These are phyloP conservation scores for Nakazawaea ernobii DNA, from an alignment of 805 yeast species.

Conservation along the genomic window DNA sequence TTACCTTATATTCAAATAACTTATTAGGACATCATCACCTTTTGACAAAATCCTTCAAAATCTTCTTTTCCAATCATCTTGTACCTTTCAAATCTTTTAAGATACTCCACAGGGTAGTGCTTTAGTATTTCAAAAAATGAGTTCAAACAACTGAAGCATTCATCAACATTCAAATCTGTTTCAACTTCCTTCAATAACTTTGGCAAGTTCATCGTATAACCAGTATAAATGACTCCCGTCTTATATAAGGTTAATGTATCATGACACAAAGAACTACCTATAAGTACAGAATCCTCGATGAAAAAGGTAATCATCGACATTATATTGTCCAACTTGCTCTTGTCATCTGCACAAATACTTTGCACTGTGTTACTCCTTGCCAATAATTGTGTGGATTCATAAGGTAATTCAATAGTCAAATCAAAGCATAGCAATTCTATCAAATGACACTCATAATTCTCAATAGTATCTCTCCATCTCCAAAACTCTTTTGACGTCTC, in stretches of 20 bases:
- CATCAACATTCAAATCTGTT: neutral
- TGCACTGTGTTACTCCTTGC: conserved; percentile 1
- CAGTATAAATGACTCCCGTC: conserved; percentile 2
- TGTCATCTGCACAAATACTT: conserved; percentile 2
- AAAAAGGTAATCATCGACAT: conserved; percentile 4
- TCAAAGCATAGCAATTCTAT: conserved; percentile 44
- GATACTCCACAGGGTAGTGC: conserved; percentile 1
- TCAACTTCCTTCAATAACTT: neutral
- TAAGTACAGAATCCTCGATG: conserved; percentile 5
- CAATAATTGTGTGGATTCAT: conserved; percentile 14
- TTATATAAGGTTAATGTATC: neutral
- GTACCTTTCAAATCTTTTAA: conserved; percentile 2
- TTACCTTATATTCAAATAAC: neutral
- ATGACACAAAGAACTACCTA: conserved; percentile 1
- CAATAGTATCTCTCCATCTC: conserved; percentile 45
- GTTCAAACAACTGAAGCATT: neutral
- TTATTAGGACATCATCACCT: neutral
- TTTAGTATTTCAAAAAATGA: conserved; percentile 1
- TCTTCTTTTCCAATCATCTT: neutral
- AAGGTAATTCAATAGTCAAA: conserved; percentile 36
- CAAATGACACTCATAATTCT: conserved; percentile 38
- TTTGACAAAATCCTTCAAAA: neutral
- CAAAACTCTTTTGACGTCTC: conserved; percentile 43
- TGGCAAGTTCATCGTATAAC: neutral
- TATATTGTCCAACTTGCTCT: conserved; percentile 2